Conservation (phyloP, 768 basidiomycete genomes). For the Tephrocybe sp. region DNA sequence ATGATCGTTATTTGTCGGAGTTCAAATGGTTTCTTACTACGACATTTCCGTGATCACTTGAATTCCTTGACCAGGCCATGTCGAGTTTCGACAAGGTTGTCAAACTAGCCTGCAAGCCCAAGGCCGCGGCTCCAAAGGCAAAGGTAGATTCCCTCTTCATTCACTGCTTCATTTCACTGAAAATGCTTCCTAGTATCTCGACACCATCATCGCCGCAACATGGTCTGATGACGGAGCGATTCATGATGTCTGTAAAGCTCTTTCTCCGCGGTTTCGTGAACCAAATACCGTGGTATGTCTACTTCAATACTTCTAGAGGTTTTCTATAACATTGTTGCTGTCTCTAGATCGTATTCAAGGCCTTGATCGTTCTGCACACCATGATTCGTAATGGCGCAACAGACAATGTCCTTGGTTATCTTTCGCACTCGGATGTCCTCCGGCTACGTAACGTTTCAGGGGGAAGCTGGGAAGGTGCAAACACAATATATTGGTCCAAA, state of each 20-base stretch:
- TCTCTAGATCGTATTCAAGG: slow-evolving; percentile 94
- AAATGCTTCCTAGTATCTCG: slow-evolving; percentile 69
- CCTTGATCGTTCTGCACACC: slow-evolving; percentile 89
- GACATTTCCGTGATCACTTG: slow-evolving; percentile 16
- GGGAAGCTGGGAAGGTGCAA: slow-evolving; percentile 84
- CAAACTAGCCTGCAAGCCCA: slow-evolving; percentile 96
- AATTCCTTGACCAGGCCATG: slow-evolving; percentile 37
- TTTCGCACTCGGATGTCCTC: slow-evolving; percentile 80
- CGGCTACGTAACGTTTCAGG: slow-evolving; percentile 77
- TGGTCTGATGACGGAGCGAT: slow-evolving; percentile 94
- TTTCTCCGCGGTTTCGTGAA: slow-evolving; percentile 82
- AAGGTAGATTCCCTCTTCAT: slow-evolving; percentile 54
- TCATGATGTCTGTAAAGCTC: slow-evolving; percentile 88
- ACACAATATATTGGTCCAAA: background rate
- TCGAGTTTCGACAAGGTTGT: slow-evolving; percentile 89
- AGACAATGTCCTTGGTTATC: slow-evolving; percentile 84
- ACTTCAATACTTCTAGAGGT: background rate
- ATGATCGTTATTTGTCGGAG: slow-evolving; percentile 14
- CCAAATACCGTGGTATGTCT: slow-evolving; percentile 82
- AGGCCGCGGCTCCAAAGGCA: slow-evolving; percentile 91
- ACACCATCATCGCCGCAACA: slow-evolving; percentile 95
- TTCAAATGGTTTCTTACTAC: slow-evolving; percentile 16
- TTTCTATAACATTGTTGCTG: slow-evolving; percentile 2
- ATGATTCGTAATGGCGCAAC: slow-evolving; percentile 98
- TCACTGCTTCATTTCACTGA: slow-evolving; percentile 3